Percentiles rank a stretch among this genome's conserved stretches.
Conservation (phyloP, 2,329 filamentous ascomycete genomes). For the Colletotrichum falcatum region DNA sequence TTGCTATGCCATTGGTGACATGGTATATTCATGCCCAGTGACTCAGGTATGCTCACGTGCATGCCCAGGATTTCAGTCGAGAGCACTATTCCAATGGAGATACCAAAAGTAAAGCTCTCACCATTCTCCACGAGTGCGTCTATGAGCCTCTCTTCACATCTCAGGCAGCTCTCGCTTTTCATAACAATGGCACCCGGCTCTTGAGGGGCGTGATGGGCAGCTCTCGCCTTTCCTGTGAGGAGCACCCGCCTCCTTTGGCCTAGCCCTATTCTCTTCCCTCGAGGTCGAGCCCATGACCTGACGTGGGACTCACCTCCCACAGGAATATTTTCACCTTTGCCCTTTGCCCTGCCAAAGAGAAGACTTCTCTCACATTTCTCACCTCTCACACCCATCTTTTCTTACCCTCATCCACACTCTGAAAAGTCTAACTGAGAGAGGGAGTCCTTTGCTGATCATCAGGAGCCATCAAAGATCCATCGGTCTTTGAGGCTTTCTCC, state of each 20-base stretch:
- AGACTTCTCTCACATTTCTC: not conserved
- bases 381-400: not conserved
- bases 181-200: not conserved
- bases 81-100: not conserved
- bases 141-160: not conserved
- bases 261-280: not conserved
- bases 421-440: not conserved
- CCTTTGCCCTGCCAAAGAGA: conserved; percentile 2
- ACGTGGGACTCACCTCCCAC: not conserved
- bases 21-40: not conserved
- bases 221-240: conserved; percentile 1
- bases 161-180: not conserved
- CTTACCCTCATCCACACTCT: not conserved
- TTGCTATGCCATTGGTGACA: not conserved
- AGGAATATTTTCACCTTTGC: not conserved
- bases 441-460: conserved; percentile 1
- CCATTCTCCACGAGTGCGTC: not conserved
- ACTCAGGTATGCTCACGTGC: not conserved
- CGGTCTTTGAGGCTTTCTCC: not conserved
- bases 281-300: not conserved
- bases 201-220: not conserved
- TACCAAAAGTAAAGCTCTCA: not conserved
- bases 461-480: not conserved
- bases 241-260: conserved; percentile 7
- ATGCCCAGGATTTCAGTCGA: not conserved